Evolutionary conservation across 495 filamentous ascomycete species (phyloP), one percentile per base, ranked within the genome.

Genomic region (Pyrenopolyporus hunteri): DNA sequence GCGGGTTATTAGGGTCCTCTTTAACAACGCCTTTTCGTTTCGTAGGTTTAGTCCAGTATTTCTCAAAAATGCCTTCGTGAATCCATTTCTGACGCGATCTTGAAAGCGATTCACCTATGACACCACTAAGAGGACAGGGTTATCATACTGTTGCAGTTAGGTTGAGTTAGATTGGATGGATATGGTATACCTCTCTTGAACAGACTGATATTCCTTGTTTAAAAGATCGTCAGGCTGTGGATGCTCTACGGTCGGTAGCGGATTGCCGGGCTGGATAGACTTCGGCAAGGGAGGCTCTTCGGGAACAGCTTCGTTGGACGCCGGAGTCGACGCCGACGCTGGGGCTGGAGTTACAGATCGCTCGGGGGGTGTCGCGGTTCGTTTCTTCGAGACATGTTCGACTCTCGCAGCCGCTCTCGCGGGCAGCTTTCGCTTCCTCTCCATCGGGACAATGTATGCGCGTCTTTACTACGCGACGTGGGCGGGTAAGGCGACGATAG

Each of bases 71-170:
- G 13, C 89, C 88, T 61, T 96, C 92, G 63, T 81, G 87, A 6
- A 92, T 82, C 95, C 95, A 98, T 84, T 86, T 89, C 63, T 88
- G 83, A 50, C 91, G 90, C 43, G 95, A 98, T 46, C 90, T 85
- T 43, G 87, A 79, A 13, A 99, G 81, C 3, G 95, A 93, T 47
- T 90, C 85, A 44, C 87, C 81, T 43, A 98, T 80, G 5, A 99
- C 89, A 44, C 89, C 91, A 73, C 93, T 97, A 59, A 50, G 62
- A 20, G 22, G 42, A 66, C 36, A 63, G 36, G 37, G 48, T 16
- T 26, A 40, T 4, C 13, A 26, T 13, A 33, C 14, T 14, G 10
- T 4, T 31, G 6, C 14, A 9, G 11, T 6, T 6, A 13, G 46
- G 2, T 6, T 17, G 39, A 49, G 23, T 9, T n/a, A 31, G 32